These are phyloP conservation scores for Bathelium albidoporum DNA, from an alignment of 495 filamentous ascomycete genomes.

Conservation along the genomic window DNA sequence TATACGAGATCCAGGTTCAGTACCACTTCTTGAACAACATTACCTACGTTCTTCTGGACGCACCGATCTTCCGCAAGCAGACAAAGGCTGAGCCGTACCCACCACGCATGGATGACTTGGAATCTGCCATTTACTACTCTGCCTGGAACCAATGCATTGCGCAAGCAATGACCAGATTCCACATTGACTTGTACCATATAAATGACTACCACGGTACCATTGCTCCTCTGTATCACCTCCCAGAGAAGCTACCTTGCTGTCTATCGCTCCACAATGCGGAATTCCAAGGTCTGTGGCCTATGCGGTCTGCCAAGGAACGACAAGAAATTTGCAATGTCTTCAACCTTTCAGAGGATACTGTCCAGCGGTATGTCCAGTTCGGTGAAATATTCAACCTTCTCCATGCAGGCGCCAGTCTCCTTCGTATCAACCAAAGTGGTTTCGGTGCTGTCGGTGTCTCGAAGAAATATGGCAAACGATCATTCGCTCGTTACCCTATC, in stretches of 20 bases:
- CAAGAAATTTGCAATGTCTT: constrained; percentile 64
- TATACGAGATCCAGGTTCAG: constrained; percentile 55
- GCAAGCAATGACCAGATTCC: constrained; percentile 47
- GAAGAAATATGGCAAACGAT: constrained; percentile 64
- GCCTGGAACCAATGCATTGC: constrained; percentile 68
- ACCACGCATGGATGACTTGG: constrained; percentile 63
- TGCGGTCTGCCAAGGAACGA: constrained; percentile 56
- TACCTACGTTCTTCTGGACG: constrained; percentile 62
- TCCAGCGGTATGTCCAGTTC: constrained; percentile 54
- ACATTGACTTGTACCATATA: constrained; percentile 66
- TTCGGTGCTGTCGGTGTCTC: constrained; percentile 69
- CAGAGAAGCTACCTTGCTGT: constrained; percentile 51
- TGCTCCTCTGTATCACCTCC: constrained; percentile 60
- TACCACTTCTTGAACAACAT: constrained; percentile 58
- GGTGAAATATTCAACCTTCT: constrained; percentile 63
- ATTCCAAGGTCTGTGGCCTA: constrained; percentile 65
- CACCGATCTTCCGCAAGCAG: constrained; percentile 61
- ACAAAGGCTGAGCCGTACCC: constrained; percentile 58
- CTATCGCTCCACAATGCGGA: constrained; percentile 59
- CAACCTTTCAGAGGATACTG: constrained; percentile 45
- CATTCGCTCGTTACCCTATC: constrained; percentile 65
- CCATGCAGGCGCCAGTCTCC: constrained; percentile 61
- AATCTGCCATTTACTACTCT: constrained; percentile 61
- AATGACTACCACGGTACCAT: constrained; percentile 73
- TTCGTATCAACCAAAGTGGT: constrained; percentile 64